Conservation (phyloP, 2,329 filamentous ascomycete species). For the Westerdykella ornata region DNA sequence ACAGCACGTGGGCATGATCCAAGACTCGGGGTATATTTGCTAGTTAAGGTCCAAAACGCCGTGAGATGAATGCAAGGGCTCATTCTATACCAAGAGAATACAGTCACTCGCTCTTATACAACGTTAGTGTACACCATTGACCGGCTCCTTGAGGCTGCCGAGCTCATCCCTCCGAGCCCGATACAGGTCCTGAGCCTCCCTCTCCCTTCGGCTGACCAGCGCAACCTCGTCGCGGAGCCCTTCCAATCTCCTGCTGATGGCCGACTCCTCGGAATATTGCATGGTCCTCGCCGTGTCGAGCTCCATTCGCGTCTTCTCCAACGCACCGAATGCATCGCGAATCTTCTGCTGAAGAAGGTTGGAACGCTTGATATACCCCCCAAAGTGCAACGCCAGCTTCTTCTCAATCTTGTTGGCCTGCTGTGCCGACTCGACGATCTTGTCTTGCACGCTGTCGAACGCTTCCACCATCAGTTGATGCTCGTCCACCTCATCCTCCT, state of each 20-base stretch:
- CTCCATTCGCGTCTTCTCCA: slow-evolving; percentile 66
- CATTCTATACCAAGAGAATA: background rate
- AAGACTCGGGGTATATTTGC: background rate
- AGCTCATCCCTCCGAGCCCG: slow-evolving; percentile 71
- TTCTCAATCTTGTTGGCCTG: slow-evolving; percentile 85
- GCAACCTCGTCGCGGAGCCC: slow-evolving; percentile 74
- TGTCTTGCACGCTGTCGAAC: slow-evolving; percentile 69
- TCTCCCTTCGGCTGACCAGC: slow-evolving; percentile 72
- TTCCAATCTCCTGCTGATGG: slow-evolving; percentile 64
- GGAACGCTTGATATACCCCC: slow-evolving; percentile 82
- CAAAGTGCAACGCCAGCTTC: slow-evolving; percentile 79
- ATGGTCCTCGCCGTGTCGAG: slow-evolving; percentile 69
- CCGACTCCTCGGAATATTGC: slow-evolving; percentile 71
- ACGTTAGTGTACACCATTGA: slow-evolving; percentile 31
- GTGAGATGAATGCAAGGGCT: background rate
- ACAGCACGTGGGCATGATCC: no score
- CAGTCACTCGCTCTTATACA: no score
- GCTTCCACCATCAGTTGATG: slow-evolving; percentile 59
- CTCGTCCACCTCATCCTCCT: slow-evolving; percentile 67
- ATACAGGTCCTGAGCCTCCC: slow-evolving; percentile 86
- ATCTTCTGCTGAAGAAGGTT: slow-evolving; percentile 77
- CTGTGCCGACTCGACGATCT: slow-evolving; percentile 67
- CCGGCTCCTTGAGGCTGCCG: slow-evolving; percentile 47
- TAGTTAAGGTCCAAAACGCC: background rate
- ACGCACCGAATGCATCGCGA: slow-evolving; percentile 62